These are phyloP conservation scores for Porpolomopsis calyptriformis DNA, from an alignment of 768 basidiomycete genomes.

Conservation along the genomic window DNA sequence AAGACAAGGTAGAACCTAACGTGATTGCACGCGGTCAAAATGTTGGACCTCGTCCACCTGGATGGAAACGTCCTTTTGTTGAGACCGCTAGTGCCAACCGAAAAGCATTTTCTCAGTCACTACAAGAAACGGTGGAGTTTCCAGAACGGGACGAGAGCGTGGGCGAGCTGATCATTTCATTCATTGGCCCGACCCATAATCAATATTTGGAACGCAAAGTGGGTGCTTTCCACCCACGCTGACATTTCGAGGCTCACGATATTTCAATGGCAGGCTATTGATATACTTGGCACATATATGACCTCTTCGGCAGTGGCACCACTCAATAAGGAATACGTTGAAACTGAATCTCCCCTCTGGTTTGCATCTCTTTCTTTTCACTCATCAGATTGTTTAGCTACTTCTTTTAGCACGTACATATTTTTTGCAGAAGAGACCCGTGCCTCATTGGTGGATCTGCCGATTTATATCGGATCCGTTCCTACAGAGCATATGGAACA, in stretches of 20 bases:
- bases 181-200: slow-evolving; percentile 66
- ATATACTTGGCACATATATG: slow-evolving; percentile 78
- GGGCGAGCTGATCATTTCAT: slow-evolving; percentile 73
- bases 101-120: slow-evolving; percentile 37
- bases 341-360: slow-evolving; percentile 86
- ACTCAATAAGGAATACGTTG: slow-evolving; percentile 84
- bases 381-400: neutral
- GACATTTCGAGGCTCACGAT: neutral
- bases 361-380: slow-evolving; percentile 21
- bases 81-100: slow-evolving; percentile 72
- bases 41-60: slow-evolving; percentile 55
- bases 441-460: slow-evolving; percentile 60
- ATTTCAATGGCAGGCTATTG: slow-evolving; percentile 51
- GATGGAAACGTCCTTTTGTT: slow-evolving; percentile 91
- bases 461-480: slow-evolving; percentile 74
- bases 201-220: slow-evolving; percentile 68
- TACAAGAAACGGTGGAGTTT: slow-evolving; percentile 71
- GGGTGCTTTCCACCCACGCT: neutral
- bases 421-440: slow-evolving; percentile 72
- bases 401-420: slow-evolving; percentile 58
- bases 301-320: slow-evolving; percentile 77
- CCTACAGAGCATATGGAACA: slow-evolving; percentile 68
- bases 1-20: slow-evolving; percentile 72
- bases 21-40: slow-evolving; percentile 69
- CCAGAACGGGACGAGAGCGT: slow-evolving; percentile 95